Percentiles rank a stretch among this genome's conserved stretches.
phyloP scores from a whole-genome alignment of 352 stramenopile genomes.

The Phytophthora constricta region DNA sequence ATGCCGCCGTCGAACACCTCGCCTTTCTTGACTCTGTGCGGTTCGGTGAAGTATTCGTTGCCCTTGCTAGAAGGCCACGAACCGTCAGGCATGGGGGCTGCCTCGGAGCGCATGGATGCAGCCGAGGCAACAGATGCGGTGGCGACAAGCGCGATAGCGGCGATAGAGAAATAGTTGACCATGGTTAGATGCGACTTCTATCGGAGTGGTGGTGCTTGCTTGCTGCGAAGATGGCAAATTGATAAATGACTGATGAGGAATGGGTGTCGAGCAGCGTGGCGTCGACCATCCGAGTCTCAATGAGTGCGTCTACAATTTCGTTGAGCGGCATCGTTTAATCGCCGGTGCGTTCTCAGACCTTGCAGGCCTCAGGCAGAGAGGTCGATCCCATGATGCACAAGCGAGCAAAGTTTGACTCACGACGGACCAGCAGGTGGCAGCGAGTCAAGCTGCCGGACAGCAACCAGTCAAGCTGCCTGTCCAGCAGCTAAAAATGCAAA shows the following conservation, averaged over 20 bases:
- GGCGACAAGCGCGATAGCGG: slow-evolving; percentile 13
- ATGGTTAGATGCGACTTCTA: slow-evolving; percentile 14
- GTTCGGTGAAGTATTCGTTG: slow-evolving; percentile 26
- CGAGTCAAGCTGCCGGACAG: no score
- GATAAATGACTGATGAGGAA: slow-evolving; percentile 14
- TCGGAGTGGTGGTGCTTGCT: slow-evolving; percentile 1
- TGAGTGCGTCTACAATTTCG: not conserved
- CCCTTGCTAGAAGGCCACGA: slow-evolving; percentile 31
- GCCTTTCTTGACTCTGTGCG: slow-evolving; percentile 13
- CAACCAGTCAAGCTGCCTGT: no score
- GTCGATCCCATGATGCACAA: no score
- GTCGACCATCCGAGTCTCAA: not conserved
- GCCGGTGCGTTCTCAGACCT: not conserved
- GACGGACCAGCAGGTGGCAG: not conserved
- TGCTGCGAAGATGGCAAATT: slow-evolving; percentile 20
- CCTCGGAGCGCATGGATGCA: slow-evolving; percentile 32
- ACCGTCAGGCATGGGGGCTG: slow-evolving; percentile 26
- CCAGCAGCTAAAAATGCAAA: no score
- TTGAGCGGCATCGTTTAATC: not conserved
- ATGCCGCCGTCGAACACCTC: slow-evolving; percentile 17
- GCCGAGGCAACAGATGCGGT: slow-evolving; percentile 23
- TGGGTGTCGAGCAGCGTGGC: not conserved
- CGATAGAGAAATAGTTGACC: slow-evolving; percentile 31
- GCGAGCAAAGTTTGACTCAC: no score
- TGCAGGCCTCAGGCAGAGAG: not conserved